Conservation (phyloP, 1,284 basidiomycete genomes). For the Leccinum holopus region DNA sequence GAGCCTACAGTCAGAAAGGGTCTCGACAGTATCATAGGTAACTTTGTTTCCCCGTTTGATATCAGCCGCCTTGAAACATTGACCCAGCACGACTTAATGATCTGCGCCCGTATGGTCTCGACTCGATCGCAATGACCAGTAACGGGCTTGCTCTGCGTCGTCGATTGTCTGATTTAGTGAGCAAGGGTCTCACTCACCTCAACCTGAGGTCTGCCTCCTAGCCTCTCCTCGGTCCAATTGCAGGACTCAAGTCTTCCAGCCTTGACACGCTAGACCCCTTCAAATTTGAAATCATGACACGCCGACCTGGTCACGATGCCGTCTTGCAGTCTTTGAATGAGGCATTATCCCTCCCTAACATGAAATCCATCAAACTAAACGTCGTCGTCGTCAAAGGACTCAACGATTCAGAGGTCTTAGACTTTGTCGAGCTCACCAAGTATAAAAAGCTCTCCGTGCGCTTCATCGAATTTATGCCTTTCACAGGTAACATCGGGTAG, state of each 20-base stretch:
- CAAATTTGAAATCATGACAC: conserved; percentile 86
- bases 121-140: conserved; percentile 83
- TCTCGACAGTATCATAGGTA: conserved; percentile 71
- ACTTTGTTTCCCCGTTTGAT: conserved; percentile 3
- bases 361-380: conserved; percentile 76
- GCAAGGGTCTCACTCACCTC: conserved; percentile 77
- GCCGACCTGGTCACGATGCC: conserved; percentile 71
- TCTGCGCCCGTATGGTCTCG: conserved; percentile 59
- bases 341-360: conserved; percentile 50
- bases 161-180: conserved; percentile 64
- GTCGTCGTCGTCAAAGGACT: conserved; percentile 80
- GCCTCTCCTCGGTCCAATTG: background rate
- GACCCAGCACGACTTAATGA: conserved; percentile 53
- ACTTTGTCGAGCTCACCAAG: conserved; percentile 78
- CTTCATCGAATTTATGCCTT: conserved; percentile 95
- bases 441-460: conserved; percentile 67
- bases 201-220: conserved; percentile 63
- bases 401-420: conserved; percentile 76
- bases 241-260: conserved; percentile 37
- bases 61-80: conserved; percentile 16
- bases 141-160: conserved; percentile 80
- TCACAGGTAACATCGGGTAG: conserved; percentile 57
- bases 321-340: conserved; percentile 69
- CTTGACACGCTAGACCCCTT: conserved; percentile 85
- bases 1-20: conserved; percentile 85